Evolutionary conservation across 208 protist genomes (phyloP).

Genomic region (Trypanosoma melophagium): DNA sequence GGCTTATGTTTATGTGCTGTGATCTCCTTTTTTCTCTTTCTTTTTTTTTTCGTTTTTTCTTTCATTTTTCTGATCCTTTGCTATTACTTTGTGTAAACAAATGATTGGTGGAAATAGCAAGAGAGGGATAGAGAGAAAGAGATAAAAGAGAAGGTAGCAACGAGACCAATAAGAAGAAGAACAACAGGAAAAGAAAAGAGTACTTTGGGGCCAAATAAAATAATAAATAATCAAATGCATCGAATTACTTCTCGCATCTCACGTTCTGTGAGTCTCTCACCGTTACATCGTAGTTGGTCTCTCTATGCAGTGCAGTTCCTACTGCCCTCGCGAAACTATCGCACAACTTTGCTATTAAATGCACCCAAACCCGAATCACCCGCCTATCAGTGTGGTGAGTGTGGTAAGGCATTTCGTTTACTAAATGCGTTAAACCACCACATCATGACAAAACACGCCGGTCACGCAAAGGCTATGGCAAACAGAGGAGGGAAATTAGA

Average conservation of each 20-base stretch:
- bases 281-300: neutral
- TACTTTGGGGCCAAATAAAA: neutral
- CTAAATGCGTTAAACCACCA: conserved; percentile 88
- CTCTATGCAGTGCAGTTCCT: conserved; percentile 1
- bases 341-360: conserved; percentile 1
- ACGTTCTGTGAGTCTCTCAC: neutral
- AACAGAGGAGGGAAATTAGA: conserved; percentile 56
- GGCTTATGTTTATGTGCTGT: neutral
- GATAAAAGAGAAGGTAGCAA: neutral
- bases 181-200: conserved; percentile 10
- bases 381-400: conserved; percentile 77
- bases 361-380: conserved; percentile 33
- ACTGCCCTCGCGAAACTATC: conserved; percentile 3
- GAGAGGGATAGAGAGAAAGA: neutral
- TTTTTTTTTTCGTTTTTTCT: conserved; percentile 1
- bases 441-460: conserved; percentile 85
- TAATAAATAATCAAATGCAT: conserved; percentile 18
- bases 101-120: neutral
- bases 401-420: conserved; percentile 83
- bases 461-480: conserved; percentile 64
- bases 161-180: neutral
- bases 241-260: conserved; percentile 12
- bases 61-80: neutral
- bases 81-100: neutral
- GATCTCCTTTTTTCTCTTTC: neutral